Percentiles rank a stretch among this genome's conserved stretches.
These are phyloP conservation scores for Populus pruinosa DNA, from an alignment of 345 rosid species.

Conservation along the genomic window DNA sequence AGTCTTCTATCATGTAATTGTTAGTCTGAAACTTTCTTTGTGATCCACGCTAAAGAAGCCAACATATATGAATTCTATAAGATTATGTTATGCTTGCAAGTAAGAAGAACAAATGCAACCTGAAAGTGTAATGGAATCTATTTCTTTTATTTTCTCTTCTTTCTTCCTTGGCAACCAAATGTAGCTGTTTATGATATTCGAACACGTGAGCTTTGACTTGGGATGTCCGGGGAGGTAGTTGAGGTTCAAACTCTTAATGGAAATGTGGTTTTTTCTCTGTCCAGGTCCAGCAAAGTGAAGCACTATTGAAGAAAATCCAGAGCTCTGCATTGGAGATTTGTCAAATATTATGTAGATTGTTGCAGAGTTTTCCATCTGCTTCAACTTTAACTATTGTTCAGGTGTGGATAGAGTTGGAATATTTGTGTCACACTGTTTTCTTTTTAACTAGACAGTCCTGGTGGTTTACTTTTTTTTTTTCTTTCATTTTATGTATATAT, in stretches of 20 bases:
- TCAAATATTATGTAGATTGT: slow-evolving; percentile 40
- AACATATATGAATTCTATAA: not conserved
- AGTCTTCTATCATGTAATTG: not conserved
- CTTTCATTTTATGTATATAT: slow-evolving; percentile 1
- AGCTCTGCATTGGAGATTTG: slow-evolving; percentile 62
- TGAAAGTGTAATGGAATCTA: not conserved
- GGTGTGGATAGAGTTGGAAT: slow-evolving; percentile 38
- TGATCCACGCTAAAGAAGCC: not conserved
- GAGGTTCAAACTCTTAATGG: not conserved
- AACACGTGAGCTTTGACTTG: not conserved
- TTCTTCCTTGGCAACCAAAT: not conserved
- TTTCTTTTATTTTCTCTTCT: not conserved
- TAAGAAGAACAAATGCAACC: not conserved
- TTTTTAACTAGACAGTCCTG: not conserved
- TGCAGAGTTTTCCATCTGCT: slow-evolving; percentile 43
- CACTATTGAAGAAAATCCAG: slow-evolving; percentile 50
- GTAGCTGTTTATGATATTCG: not conserved
- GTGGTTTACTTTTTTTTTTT: not conserved
- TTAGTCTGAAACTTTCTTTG: not conserved
- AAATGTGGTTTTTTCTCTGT: slow-evolving; percentile 8
- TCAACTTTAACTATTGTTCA: slow-evolving; percentile 48
- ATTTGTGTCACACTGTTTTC: not conserved
- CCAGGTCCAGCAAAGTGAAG: slow-evolving; percentile 63
- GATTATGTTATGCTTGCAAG: not conserved
- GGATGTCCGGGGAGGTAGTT: not conserved